phyloP scores from a whole-genome alignment of 164 flowering plant genomes.

The Buxus sempervirens region DNA sequence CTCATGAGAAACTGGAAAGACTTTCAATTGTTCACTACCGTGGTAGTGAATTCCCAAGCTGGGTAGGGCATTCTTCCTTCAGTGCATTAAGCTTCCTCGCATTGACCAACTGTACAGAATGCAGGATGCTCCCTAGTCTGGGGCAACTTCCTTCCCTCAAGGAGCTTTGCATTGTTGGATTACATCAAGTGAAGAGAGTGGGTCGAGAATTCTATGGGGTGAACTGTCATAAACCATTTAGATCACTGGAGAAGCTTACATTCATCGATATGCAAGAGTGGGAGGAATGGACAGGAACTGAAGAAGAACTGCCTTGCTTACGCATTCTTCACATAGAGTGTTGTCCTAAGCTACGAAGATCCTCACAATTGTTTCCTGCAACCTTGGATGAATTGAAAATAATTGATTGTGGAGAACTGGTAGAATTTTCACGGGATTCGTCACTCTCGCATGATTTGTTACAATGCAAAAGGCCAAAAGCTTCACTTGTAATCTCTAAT shows the following conservation, averaged over 20 bases:
- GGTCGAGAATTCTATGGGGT: slow-evolving; percentile 22
- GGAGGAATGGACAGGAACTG: slow-evolving; percentile 18
- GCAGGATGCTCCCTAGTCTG: slow-evolving; percentile 21
- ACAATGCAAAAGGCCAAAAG: too few relatives aligned
- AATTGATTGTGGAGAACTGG: background rate
- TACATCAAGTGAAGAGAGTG: background rate
- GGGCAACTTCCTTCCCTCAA: slow-evolving; percentile 28
- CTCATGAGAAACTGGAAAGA: slow-evolving; percentile 16
- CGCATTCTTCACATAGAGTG: slow-evolving; percentile 7
- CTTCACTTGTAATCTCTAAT: too few relatives aligned
- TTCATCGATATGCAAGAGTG: slow-evolving; percentile 17
- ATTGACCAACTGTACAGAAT: slow-evolving; percentile 4
- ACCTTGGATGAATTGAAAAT: slow-evolving; percentile 3
- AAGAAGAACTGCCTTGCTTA: slow-evolving; percentile 18
- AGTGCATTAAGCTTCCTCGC: slow-evolving; percentile 2
- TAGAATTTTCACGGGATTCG: background rate
- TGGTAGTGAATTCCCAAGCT: slow-evolving; percentile 23
- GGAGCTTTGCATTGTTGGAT: slow-evolving; percentile 4
- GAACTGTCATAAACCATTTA: slow-evolving; percentile 13
- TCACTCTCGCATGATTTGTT: too few relatives aligned
- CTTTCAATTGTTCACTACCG: slow-evolving; percentile 13
- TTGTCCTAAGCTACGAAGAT: slow-evolving; percentile 14
- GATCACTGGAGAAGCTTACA: slow-evolving; percentile 10
- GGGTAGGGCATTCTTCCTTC: slow-evolving; percentile 24
- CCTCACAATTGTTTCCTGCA: background rate